Base-by-base conservation (phyloP, 805 yeast species). In the Saccharomyces mikatae region DNA sequence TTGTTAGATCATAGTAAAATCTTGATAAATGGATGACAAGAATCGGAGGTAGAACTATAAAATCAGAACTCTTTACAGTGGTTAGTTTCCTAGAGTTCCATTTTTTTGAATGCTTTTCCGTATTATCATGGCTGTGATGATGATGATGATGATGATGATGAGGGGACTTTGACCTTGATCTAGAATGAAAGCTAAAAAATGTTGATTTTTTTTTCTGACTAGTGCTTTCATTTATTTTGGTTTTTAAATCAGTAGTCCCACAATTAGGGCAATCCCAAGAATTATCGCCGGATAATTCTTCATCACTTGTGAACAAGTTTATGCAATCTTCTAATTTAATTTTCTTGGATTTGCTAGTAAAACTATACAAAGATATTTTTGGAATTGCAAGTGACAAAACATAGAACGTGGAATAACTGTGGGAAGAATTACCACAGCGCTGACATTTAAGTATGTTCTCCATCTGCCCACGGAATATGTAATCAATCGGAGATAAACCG, bases 231-330 rank as follows among this genome's bases (percentile, higher is more conserved):
- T 4, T 24, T 9, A 11, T 36, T 36, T 36, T 36, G 4, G 11
- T 4, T 17, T 36, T 36, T 10, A 4, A 49, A 11, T 41, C 54
- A 17, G 53, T 46, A 22, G 58, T 49, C 2, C 68, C 65, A 71
- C 95, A 87, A 53, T 81, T 80, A 8, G 94, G 91, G 72, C 95
- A 87, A 59, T 84, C 80, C 95, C 95, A 87, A 1, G 94, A 88
- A 69, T 87, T 86, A 4, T 84, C 91, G 27, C 89, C 86, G 6
- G 76, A 75, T 52, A 87, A 69, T 4, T 82, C 74, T 66, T 87
- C 95, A 55, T 82, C 83, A 52, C 76, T 74, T 0, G 87, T 80
- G 63, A 80, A 86, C 62, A 82, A 74, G 31, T 74, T 70, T 47
- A 87, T 78, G 60, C 90, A 81, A 54, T 86, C 89, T 48, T 84